Evolutionary conservation across 1,284 basidiomycete genomes (phyloP).

Genomic region (Thecaphora thlaspeos): DNA sequence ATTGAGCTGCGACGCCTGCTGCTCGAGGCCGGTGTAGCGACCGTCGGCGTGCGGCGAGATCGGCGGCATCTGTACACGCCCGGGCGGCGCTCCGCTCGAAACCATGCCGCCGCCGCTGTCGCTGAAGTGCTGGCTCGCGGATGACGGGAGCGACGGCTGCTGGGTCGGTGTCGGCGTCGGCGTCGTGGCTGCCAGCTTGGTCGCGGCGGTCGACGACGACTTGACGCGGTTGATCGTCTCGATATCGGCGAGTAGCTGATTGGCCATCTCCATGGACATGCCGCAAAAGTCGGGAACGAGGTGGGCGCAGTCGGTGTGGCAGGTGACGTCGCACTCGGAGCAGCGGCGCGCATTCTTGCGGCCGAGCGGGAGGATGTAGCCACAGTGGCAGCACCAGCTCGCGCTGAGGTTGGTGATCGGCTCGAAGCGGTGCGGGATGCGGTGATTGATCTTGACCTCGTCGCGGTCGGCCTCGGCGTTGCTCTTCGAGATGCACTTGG

Average conservation of each 20-base stretch:
- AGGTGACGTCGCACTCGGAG: conserved; percentile 91
- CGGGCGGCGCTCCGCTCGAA: conserved; percentile 4
- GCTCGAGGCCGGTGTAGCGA: conserved; percentile 32
- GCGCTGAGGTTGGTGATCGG: conserved; percentile 95
- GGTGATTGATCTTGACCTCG: conserved; percentile 98
- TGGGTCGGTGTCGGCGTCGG: conserved; percentile 8
- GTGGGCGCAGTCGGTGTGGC: conserved; percentile 96
- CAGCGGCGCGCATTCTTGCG: conserved; percentile 95
- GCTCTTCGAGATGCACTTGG: conserved; percentile 97
- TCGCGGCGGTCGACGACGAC: conserved; percentile 37
- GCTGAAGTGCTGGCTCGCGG: conserved; percentile 3
- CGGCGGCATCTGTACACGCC: too few species aligned
- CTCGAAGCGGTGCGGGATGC: conserved; percentile 97
- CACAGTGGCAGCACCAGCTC: conserved; percentile 99
- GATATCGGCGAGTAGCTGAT: conserved; percentile 85
- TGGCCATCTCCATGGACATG: conserved; percentile 99
- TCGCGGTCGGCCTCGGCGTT: conserved; percentile 85
- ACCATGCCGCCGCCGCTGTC: conserved; percentile 15
- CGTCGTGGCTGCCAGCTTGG: conserved; percentile 19
- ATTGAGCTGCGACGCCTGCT: conserved; percentile 47
- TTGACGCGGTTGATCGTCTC: conserved; percentile 66
- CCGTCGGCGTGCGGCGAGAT: too few species aligned
- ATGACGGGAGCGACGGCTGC: conserved; percentile 3
- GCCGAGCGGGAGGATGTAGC: conserved; percentile 87
- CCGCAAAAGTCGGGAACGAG: conserved; percentile 99